Evolutionary conservation across 75 land plant genomes (phyloP), one percentile per base, ranked within the genome.

Genomic region (Larix kaempferi): DNA sequence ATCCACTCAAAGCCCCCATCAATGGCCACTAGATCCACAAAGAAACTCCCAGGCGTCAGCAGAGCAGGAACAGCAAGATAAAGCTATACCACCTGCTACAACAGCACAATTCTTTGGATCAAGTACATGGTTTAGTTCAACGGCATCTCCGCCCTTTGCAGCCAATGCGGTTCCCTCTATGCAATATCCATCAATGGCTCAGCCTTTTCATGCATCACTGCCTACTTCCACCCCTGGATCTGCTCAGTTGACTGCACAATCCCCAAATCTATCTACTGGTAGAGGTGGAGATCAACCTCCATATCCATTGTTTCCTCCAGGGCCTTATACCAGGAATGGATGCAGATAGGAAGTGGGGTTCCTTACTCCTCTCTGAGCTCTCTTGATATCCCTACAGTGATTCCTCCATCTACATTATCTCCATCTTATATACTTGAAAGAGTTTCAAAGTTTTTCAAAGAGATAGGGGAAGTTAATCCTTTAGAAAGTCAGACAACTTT

Each of bases 271-370:
- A 11, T 56, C 87, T 58, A 69, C 71, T 25, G 65, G 13, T 41
- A 21, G 61, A 57, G 86, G 85, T 58, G 91, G 86, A 29, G 83
- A 86, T 55, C 83, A 83, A 35, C 89, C 91, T 16, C 91, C 95
- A 27, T 94, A 96, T 63, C 97, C 97, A 15, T 77, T 96, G 27
- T 96, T 94, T 81, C 97, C 97, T 12, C 99, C 99, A 19, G 99
- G 98, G 15, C 91, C 92, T 69, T 69, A 97, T 97, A 55, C 99
- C 98, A 19, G 99, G 99, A 41, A 97, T 97, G 99, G 93, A 94
- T 90, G 98, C 95, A 94, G 74, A 94, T 97, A 57, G 98, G 98
- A 49, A 94, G 95, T 82, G 99, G 99, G 6, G 99, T 97, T 56
- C 99, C 99, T 0, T 97, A 97, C 82, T 97, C 98, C 17, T 89